Conservation (phyloP, 148 eudicot species). For the Chenopodium album region DNA sequence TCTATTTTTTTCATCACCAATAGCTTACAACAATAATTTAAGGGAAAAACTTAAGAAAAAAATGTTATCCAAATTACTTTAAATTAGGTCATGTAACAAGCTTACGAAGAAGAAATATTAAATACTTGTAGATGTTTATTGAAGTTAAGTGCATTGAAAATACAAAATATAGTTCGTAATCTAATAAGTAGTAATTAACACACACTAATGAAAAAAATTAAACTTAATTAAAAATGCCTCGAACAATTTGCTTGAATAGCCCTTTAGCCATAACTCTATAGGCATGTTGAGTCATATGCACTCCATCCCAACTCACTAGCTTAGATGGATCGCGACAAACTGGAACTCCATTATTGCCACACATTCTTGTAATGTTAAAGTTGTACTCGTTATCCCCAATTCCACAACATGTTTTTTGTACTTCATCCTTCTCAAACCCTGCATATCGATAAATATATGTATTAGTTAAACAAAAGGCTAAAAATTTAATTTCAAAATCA, state of each 20-base stretch:
- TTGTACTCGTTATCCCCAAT: slow-evolving; percentile 21
- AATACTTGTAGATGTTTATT: too few species aligned
- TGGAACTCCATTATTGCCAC: background rate
- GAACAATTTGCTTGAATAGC: background rate
- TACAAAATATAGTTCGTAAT: too few species aligned
- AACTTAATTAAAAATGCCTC: background rate
- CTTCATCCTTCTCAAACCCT: slow-evolving; percentile 24
- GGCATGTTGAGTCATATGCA: slow-evolving; percentile 8
- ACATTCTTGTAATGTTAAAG: background rate
- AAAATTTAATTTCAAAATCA: background rate
- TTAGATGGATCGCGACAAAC: background rate
- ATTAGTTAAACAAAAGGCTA: background rate
- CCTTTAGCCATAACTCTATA: background rate
- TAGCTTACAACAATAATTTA: too few species aligned
- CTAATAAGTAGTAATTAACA: too few species aligned
- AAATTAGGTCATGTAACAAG: too few species aligned
- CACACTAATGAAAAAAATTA: background rate
- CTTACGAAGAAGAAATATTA: too few species aligned
- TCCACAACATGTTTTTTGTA: slow-evolving; percentile 30
- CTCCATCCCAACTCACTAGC: background rate
- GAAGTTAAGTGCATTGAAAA: too few species aligned
- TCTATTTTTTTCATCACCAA: too few species aligned
- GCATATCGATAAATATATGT: background rate
- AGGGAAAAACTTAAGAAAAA: too few species aligned
- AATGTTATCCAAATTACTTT: too few species aligned